Evolutionary conservation across 805 yeast genomes (phyloP).

Genomic region (Yamadazyma laniorum): DNA sequence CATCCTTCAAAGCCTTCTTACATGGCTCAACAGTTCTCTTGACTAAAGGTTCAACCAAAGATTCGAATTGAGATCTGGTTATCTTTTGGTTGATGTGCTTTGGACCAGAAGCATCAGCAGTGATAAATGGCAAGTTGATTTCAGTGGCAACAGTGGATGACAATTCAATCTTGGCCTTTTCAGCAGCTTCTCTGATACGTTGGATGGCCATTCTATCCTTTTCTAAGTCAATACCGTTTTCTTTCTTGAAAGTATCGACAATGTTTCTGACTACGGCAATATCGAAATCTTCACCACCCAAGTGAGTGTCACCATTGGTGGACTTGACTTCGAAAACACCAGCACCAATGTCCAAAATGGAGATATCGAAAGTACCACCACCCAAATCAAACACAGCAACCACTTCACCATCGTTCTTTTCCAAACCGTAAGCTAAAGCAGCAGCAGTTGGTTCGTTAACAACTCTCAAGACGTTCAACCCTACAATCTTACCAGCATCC

Average conservation of each 20-base stretch:
- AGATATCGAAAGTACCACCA: conserved; percentile 98
- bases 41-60: conserved; percentile 64
- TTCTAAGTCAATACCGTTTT: conserved; percentile 62
- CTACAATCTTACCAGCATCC: conserved; percentile 97
- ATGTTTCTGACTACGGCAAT: conserved; percentile 83
- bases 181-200: conserved; percentile 85
- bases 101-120: conserved; percentile 83
- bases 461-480: conserved; percentile 84
- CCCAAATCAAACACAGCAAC: conserved; percentile 97
- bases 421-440: conserved; percentile 92
- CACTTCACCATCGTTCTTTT: conserved; percentile 71
- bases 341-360: conserved; percentile 92
- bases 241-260: conserved; percentile 74
- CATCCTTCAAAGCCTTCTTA: conserved; percentile 80
- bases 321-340: conserved; percentile 98
- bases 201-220: conserved; percentile 76
- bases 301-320: conserved; percentile 93
- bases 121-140: conserved; percentile 80
- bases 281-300: conserved; percentile 93
- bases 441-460: conserved; percentile 93
- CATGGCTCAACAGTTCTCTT: conserved; percentile 74
- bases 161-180: conserved; percentile 85
- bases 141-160: conserved; percentile 71
- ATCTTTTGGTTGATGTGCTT: conserved; percentile 72
- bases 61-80: conserved; percentile 66